These are phyloP conservation scores for Pseudopyrenochaeta lycopersici DNA, from an alignment of 2,329 filamentous ascomycete genomes.

Conservation along the genomic window DNA sequence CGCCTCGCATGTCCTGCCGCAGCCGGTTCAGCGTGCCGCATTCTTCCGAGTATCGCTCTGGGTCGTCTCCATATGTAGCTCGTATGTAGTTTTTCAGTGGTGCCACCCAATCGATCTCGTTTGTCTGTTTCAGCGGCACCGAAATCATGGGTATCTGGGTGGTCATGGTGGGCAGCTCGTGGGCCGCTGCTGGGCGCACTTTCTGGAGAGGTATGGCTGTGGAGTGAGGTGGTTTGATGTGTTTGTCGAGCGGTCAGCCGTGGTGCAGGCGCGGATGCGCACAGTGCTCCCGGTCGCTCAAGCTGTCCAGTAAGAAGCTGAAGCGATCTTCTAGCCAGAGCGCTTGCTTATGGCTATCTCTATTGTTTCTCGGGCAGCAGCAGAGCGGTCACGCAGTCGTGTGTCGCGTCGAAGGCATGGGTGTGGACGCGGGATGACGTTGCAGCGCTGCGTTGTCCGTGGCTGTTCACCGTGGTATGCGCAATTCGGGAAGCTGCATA, in stretches of 20 bases:
- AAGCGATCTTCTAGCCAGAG: neutral
- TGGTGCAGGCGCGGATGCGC: neutral
- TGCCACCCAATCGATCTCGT: conserved; percentile 97
- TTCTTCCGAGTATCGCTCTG: conserved; percentile 94
- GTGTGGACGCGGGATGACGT: conserved; percentile 40
- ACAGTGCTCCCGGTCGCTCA: neutral
- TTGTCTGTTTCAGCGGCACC: conserved; percentile 89
- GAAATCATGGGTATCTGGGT: conserved; percentile 88
- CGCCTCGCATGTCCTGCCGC: conserved; percentile 97
- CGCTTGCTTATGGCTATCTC: neutral
- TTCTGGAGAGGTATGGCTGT: conserved; percentile 25
- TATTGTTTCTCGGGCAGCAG: conserved; percentile 2
- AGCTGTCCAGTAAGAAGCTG: neutral
- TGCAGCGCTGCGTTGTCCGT: conserved; percentile 30
- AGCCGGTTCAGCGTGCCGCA: conserved; percentile 92
- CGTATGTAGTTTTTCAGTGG: conserved; percentile 94
- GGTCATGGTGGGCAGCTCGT: conserved; percentile 37
- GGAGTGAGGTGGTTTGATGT: neutral
- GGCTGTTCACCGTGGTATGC: conserved; percentile 12
- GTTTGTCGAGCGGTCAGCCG: neutral
- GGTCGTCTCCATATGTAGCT: conserved; percentile 93
- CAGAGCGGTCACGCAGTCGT: conserved; percentile 15
- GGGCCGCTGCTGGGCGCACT: conserved; percentile 20
- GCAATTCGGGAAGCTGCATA: conserved; percentile 21
- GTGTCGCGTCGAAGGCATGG: conserved; percentile 24